phyloP scores from a whole-genome alignment of 2,329 filamentous ascomycete genomes.

The Sclerotinia subarctica region DNA sequence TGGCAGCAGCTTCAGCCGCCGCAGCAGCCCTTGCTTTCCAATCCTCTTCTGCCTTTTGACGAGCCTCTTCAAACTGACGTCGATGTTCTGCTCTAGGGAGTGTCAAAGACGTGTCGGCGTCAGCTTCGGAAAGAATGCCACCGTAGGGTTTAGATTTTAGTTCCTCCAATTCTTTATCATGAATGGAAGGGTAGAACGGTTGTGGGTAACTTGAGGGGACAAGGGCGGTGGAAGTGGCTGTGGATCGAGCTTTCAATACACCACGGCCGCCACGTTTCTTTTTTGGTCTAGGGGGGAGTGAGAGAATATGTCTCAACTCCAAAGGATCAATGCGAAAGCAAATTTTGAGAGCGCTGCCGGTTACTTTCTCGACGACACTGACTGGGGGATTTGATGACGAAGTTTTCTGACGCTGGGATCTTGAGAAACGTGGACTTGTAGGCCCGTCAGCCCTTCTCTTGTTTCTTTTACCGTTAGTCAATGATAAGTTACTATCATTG shows the following conservation, averaged over 20 bases:
- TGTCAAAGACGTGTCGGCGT: conserved; percentile 89
- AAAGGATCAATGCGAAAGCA: conserved; percentile 56
- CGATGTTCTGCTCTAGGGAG: conserved; percentile 78
- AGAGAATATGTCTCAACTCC: conserved; percentile 59
- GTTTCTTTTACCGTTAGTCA: conserved; percentile 27
- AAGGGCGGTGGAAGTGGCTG: conserved; percentile 34
- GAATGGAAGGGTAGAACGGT: conserved; percentile 57
- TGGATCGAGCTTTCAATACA: conserved; percentile 43
- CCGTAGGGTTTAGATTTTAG: conserved; percentile 91
- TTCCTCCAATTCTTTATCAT: conserved; percentile 85
- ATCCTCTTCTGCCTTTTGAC: conserved; percentile 86
- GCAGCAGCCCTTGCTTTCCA: conserved; percentile 69
- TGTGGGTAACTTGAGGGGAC: conserved; percentile 33
- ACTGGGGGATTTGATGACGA: conserved; percentile 42
- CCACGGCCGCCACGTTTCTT: conserved; percentile 47
- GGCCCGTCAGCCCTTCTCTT: conserved; percentile 25
- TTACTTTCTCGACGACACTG: conserved; percentile 40
- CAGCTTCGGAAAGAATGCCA: conserved; percentile 81
- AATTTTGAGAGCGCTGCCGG: conserved; percentile 47
- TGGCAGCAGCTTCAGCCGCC: conserved; percentile 64
- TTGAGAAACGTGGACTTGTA: conserved; percentile 46
- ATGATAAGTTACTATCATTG: conserved; percentile 15
- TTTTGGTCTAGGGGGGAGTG: conserved; percentile 55
- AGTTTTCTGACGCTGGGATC: conserved; percentile 54
- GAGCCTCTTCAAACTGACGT: conserved; percentile 82